A percentile compares a stretch with the other conserved stretches of the same genome.
These are phyloP conservation scores for Puccinia horiana DNA, from an alignment of 1,284 basidiomycete species.

Conservation along the genomic window DNA sequence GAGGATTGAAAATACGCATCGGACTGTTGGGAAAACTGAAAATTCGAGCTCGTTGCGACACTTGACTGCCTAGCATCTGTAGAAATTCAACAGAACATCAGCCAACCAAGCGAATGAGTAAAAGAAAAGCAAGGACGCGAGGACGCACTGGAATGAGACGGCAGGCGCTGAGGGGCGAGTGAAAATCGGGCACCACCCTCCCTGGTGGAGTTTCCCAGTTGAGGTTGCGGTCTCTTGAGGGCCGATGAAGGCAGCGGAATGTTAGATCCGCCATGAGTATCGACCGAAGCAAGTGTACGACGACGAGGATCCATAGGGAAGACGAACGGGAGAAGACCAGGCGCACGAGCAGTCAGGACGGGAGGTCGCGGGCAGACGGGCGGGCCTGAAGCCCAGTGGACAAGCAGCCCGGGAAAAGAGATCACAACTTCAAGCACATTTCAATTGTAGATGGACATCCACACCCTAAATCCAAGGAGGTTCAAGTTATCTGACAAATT, in stretches of 20 bases:
- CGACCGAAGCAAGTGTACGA: constrained; percentile 19
- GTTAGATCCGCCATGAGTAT: constrained; percentile 18
- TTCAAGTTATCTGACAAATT: no score
- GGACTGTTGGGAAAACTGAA: constrained; percentile 25
- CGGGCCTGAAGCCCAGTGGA: no score
- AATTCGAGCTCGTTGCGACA: neutral
- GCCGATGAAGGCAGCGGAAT: constrained; percentile 37
- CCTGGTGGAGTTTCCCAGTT: neutral
- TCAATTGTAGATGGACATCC: no score
- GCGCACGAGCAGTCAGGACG: no score
- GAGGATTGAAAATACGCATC: constrained; percentile 13
- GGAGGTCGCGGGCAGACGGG: no score
- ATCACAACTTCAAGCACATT: no score
- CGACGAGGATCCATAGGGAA: constrained; percentile 36
- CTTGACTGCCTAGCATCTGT: constrained; percentile 7
- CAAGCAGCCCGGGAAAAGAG: no score
- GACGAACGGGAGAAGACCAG: no score
- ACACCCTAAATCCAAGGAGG: no score
- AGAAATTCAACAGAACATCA: neutral
- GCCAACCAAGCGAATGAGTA: neutral
- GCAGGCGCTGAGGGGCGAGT: constrained; percentile 36
- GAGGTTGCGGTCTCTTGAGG: constrained; percentile 13
- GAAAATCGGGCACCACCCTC: constrained; percentile 21
- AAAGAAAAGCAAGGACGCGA: neutral
- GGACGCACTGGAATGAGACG: constrained; percentile 1